Base-by-base conservation (phyloP, 2,329 filamentous ascomycete species). In the Pleurostoma richardsiae region DNA sequence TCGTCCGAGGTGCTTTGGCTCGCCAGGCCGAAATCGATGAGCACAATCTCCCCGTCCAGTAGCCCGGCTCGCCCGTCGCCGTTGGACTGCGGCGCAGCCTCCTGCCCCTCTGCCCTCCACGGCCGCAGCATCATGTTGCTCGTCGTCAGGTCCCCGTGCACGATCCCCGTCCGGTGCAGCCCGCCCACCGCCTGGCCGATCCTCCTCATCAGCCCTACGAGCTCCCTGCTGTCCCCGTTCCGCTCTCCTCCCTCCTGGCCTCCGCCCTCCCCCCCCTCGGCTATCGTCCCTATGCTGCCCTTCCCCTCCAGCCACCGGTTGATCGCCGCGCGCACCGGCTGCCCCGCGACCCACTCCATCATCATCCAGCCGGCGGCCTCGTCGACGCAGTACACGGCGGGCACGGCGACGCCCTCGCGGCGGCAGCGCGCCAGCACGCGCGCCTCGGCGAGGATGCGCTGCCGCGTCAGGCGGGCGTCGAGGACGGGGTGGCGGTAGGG, bases 81-180 rank as follows among this genome's bases (percentile, higher is more conserved):
- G 10, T 54, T 57, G 27, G 41, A 48, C 41, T 52, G 52, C 49
- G 6, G 54, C 27, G 48, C 50, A 11, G 46, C 49, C 10, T 49
- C 52, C 47, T 28, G 48, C 2, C 50, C 45, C 31, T 54, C 39
- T n/a, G 55, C 52, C 39, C 52, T 44, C 26, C 59, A 60, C 10
- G 74, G 73, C 50, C 80, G 65, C 55, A 97, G 63, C 85, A 99
- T 96, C 71, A 99, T 77, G 68, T 99, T 99, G 69, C 91, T 96
- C 53, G 91, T 99, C 50, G 94, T 99, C 69, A 99, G 69, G 70
- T 99, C 94, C 39, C 94, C 94, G 70, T 99, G 94, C 49, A 96
- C 83, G 47, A 97, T 80, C 11, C 92, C 92, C n/a, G 83, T 77
- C 46, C 77, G 79, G 72, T 99, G 94, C 73, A 99, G 72, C 46